phyloP scores from a whole-genome alignment of 192 early-diverging fungal species.

The Entomortierella chlamydospora region DNA sequence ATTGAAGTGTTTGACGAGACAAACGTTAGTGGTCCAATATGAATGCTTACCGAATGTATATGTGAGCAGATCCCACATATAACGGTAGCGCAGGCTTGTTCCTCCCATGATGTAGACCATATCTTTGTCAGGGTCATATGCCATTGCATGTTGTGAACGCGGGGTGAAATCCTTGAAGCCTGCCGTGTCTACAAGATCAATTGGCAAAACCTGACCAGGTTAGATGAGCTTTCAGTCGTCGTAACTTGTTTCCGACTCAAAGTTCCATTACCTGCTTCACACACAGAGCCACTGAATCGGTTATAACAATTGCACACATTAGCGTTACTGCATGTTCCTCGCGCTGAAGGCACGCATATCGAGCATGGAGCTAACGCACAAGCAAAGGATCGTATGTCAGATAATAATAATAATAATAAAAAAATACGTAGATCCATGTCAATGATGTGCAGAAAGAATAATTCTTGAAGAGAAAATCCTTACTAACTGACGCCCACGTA shows the following conservation, averaged over 20 bases:
- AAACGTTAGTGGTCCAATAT: not conserved
- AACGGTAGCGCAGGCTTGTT: conserved; percentile 10
- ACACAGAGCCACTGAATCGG: conserved; percentile 29
- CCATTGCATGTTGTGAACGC: conserved; percentile 49
- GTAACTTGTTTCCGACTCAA: not conserved
- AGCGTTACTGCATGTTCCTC: conserved; percentile 38
- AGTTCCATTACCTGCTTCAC: conserved; percentile 25
- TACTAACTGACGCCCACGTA: conserved; percentile 30
- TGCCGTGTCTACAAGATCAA: conserved; percentile 17
- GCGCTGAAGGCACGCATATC: conserved; percentile 10
- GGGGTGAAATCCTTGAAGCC: conserved; percentile 47
- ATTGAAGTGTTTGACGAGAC: not conserved
- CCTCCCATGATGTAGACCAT: conserved; percentile 52
- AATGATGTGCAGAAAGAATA: too few relatives aligned
- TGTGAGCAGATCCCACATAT: conserved; percentile 24
- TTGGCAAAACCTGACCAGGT: too few relatives aligned
- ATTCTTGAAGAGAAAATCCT: not conserved
- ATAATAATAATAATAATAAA: too few relatives aligned
- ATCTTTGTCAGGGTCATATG: conserved; percentile 42
- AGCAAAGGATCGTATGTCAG: too few relatives aligned
- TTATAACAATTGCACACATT: conserved; percentile 31
- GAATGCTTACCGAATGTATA: conserved; percentile 35
- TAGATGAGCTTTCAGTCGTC: not conserved
- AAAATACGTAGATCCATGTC: too few relatives aligned
- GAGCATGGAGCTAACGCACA: conserved; percentile 36